These are phyloP conservation scores for Debaryomyces robertsiae DNA, from an alignment of 1,139 yeast genomes.

Conservation along the genomic window DNA sequence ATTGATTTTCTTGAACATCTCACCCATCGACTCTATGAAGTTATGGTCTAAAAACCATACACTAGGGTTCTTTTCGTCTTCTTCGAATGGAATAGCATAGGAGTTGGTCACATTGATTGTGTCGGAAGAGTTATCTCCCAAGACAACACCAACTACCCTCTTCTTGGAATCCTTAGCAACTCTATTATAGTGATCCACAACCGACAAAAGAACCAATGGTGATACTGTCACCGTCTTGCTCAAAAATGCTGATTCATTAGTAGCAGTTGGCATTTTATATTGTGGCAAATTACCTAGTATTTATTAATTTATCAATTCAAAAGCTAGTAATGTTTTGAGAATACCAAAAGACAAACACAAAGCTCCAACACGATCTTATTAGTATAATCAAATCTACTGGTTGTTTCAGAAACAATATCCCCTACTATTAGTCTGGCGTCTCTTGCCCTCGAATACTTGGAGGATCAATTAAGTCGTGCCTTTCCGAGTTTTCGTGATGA, in stretches of 20 bases:
- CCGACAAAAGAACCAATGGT: conserved; percentile 90
- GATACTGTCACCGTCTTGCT: conserved; percentile 84
- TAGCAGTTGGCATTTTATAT: conserved; percentile 14
- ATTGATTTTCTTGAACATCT: conserved; percentile 95
- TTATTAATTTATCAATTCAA: neutral
- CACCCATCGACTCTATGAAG: conserved; percentile 94
- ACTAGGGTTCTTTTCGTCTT: conserved; percentile 87
- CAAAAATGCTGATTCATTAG: conserved; percentile 39
- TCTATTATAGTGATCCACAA: conserved; percentile 93
- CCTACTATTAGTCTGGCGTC: neutral
- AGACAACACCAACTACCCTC: conserved; percentile 90
- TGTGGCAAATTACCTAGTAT: conserved; percentile 5
- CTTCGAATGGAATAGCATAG: conserved; percentile 93
- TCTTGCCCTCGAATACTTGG: conserved; percentile 9
- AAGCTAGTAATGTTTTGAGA: too few relatives aligned
- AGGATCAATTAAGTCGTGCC: conserved; percentile 8
- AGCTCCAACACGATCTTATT: too few relatives aligned
- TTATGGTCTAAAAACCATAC: conserved; percentile 99
- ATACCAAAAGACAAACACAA: too few relatives aligned
- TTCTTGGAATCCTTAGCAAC: conserved; percentile 68
- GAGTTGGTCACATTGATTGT: conserved; percentile 70
- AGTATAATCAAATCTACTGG: neutral
- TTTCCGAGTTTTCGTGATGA: neutral
- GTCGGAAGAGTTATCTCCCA: conserved; percentile 74
- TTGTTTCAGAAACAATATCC: too few relatives aligned